phyloP scores from a whole-genome alignment of 345 rosid species.

The Sonneratia alba region DNA sequence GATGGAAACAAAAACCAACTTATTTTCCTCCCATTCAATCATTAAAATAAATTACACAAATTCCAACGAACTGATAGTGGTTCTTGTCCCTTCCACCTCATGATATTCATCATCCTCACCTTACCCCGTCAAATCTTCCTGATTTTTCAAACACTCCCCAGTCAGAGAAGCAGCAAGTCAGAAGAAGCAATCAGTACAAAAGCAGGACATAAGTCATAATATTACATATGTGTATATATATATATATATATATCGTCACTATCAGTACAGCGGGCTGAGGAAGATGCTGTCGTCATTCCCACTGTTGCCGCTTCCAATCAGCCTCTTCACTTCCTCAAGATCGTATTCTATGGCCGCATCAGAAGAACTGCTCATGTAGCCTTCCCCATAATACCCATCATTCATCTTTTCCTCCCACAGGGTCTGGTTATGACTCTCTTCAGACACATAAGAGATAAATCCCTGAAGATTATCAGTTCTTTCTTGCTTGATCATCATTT shows the following conservation, averaged over 20 bases:
- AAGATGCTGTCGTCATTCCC: neutral
- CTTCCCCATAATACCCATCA: conserved; percentile 7
- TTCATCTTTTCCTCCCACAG: conserved; percentile 3
- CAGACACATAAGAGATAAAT: conserved; percentile 2
- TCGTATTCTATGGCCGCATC: neutral
- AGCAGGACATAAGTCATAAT: neutral
- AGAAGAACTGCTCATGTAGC: neutral
- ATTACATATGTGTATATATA: neutral
- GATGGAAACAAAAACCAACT: neutral
- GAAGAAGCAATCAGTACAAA: conserved; percentile 8
- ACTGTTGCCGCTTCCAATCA: conserved; percentile 10
- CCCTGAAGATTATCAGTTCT: conserved; percentile 4
- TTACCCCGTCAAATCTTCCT: conserved; percentile 9
- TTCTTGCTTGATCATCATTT: conserved; percentile 13
- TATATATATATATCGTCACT: neutral
- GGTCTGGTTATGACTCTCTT: conserved; percentile 4
- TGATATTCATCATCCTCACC: conserved; percentile 1
- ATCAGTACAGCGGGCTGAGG: conserved; percentile 1
- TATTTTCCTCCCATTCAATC: neutral
- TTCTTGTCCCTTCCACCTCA: neutral
- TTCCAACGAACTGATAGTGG: conserved; percentile 5
- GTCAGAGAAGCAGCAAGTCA: neutral
- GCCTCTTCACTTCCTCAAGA: conserved; percentile 13
- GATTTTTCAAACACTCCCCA: conserved; percentile 5
- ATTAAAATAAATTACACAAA: neutral